Conservation (phyloP, 164 flowering plant genomes). For the Nymphaea colorata region DNA sequence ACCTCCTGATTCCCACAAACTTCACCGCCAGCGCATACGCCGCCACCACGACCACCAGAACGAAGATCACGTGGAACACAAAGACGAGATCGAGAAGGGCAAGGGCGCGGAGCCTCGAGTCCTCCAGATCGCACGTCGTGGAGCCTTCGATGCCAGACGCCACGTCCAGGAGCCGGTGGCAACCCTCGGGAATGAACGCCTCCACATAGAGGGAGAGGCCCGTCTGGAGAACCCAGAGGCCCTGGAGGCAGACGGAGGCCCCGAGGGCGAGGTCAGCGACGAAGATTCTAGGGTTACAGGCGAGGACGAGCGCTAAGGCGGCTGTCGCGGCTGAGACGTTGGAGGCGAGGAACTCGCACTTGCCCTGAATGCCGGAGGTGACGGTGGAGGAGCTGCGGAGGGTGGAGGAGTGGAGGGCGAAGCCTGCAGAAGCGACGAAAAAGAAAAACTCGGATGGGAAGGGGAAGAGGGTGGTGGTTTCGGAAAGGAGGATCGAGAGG, state of each 20-base stretch:
- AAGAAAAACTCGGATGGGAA: conserved; percentile 67
- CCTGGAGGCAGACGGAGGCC: conserved; percentile 53
- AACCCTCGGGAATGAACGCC: conserved; percentile 86
- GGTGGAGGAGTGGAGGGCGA: conserved; percentile 48
- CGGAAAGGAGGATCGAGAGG: conserved; percentile 47
- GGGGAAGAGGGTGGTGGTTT: conserved; percentile 45
- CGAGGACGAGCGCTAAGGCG: conserved; percentile 37
- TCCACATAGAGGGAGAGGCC: conserved; percentile 81
- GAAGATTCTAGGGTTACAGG: conserved; percentile 42
- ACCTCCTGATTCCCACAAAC: conserved; percentile 39
- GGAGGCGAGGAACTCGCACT: conserved; percentile 52
- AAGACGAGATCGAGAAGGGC: conserved; percentile 67
- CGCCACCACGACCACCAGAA: conserved; percentile 40
- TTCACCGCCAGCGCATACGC: conserved; percentile 40
- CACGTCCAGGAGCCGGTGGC: conserved; percentile 75
- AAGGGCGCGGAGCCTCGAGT: conserved; percentile 61
- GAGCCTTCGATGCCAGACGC: conserved; percentile 82
- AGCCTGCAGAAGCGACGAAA: conserved; percentile 44
- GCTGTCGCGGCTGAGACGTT: conserved; percentile 39
- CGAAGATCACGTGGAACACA: conserved; percentile 51
- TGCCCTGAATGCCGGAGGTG: conserved; percentile 58
- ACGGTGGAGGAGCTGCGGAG: conserved; percentile 40
- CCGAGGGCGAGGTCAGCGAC: conserved; percentile 55
- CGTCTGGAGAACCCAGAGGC: conserved; percentile 79
- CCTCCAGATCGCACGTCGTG: conserved; percentile 83